Percentiles rank a stretch among this genome's conserved stretches.
Conservation (phyloP, 352 stramenopile species). For the Globisporangium splendens region DNA sequence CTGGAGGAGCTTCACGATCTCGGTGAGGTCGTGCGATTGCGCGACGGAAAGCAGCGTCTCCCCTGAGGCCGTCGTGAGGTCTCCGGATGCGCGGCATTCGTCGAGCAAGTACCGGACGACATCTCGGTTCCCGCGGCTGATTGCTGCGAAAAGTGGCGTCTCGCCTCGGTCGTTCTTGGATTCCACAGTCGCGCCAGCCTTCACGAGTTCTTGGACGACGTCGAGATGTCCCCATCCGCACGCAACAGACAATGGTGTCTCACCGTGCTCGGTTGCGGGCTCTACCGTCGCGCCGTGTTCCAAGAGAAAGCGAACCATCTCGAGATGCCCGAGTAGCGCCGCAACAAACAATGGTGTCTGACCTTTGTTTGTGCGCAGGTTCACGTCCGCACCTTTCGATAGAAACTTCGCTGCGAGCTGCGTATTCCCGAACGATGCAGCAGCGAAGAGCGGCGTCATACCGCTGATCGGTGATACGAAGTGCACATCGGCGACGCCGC, state of each 20-base stretch:
- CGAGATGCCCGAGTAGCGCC: constrained; percentile 1
- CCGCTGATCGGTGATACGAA: constrained; percentile 4
- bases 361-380: constrained; percentile 4
- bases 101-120: constrained; percentile 2
- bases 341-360: constrained; percentile 10
- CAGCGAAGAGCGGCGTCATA: constrained; percentile 11
- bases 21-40: neutral
- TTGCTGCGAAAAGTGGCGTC: constrained; percentile 9
- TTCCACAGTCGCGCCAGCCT: constrained; percentile 1
- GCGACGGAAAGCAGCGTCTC: constrained; percentile 9
- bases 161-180: constrained; percentile 8
- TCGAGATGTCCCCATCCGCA: constrained; percentile 7
- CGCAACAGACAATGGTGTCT: constrained; percentile 6
- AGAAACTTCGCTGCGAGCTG: constrained; percentile 9
- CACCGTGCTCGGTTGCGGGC: neutral
- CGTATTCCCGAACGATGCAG: constrained; percentile 8
- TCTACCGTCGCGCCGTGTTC: constrained; percentile 3
- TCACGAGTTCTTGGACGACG: constrained; percentile 6
- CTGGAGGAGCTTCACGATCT: constrained; percentile 9
- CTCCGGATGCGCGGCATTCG: constrained; percentile 3
- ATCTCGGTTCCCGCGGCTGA: neutral
- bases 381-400: neutral
- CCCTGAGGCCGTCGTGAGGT: constrained; percentile 3
- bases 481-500: neutral
- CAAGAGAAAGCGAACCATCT: constrained; percentile 9